Conservation (phyloP, 768 basidiomycete genomes). For the Serpula lacrymans region DNA sequence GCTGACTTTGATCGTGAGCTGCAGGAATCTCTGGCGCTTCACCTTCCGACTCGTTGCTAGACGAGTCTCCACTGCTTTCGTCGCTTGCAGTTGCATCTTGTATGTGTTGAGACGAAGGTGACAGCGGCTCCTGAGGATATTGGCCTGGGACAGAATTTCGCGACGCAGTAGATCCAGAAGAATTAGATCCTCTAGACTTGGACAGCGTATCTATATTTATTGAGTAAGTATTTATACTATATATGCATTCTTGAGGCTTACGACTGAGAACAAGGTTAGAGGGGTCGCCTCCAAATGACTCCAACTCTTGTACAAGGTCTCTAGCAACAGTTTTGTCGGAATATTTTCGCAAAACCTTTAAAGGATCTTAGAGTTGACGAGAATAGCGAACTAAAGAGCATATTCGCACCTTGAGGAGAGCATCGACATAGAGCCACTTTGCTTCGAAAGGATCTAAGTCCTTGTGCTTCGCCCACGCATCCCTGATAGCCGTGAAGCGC, state of each 20-base stretch:
- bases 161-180: slow-evolving; percentile 66
- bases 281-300: slow-evolving; percentile 70
- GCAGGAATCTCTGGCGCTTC: slow-evolving; percentile 43
- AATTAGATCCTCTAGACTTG: slow-evolving; percentile 54
- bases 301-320: slow-evolving; percentile 73
- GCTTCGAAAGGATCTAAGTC: slow-evolving; percentile 77
- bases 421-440: slow-evolving; percentile 87
- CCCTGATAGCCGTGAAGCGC: slow-evolving; percentile 48
- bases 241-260: slow-evolving; percentile 31
- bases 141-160: slow-evolving; percentile 22
- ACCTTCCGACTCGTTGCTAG: slow-evolving; percentile 51
- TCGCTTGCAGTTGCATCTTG: slow-evolving; percentile 14
- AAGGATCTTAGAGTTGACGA: slow-evolving; percentile 2
- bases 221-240: not conserved
- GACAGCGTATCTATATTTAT: slow-evolving; percentile 38
- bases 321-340: slow-evolving; percentile 78
- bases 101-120: slow-evolving; percentile 8
- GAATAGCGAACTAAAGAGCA: not conserved
- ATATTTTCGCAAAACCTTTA: slow-evolving; percentile 74
- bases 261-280: slow-evolving; percentile 64
- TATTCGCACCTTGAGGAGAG: slow-evolving; percentile 66
- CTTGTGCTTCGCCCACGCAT: slow-evolving; percentile 93
- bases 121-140: slow-evolving; percentile 10
- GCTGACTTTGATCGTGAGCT: slow-evolving; percentile 31
- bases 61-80: slow-evolving; percentile 31